Evolutionary conservation across 768 basidiomycete species (phyloP).

Genomic region (Mycena latifolia): DNA sequence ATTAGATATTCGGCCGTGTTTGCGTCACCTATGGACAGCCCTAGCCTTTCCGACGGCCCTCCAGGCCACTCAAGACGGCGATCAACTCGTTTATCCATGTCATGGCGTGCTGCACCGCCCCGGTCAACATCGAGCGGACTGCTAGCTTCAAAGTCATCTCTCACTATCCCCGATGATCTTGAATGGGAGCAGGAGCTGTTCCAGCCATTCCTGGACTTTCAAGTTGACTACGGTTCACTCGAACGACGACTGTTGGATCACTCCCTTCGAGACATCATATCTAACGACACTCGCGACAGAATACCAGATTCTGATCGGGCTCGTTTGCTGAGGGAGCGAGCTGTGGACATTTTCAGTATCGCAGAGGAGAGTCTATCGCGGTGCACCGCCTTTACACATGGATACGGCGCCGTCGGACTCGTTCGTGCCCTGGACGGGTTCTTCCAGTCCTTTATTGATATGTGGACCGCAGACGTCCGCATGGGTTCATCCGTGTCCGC

Average conservation of each 20-base stretch:
- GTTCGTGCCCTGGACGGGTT: slow-evolving; percentile 81
- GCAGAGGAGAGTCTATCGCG: slow-evolving; percentile 86
- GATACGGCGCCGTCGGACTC: slow-evolving; percentile 84
- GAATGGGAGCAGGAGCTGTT: slow-evolving; percentile 95
- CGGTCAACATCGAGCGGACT: slow-evolving; percentile 43
- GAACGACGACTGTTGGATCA: slow-evolving; percentile 81
- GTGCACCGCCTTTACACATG: slow-evolving; percentile 87
- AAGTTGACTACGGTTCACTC: slow-evolving; percentile 83
- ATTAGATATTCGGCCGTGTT: slow-evolving; percentile 55
- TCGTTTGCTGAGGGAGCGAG: slow-evolving; percentile 78
- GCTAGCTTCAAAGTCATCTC: slow-evolving; percentile 38
- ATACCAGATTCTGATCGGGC: slow-evolving; percentile 61
- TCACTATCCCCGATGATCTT: slow-evolving; percentile 50
- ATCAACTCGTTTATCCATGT: slow-evolving; percentile 76
- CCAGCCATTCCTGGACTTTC: slow-evolving; percentile 94
- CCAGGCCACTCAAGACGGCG: slow-evolving; percentile 60
- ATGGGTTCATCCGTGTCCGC: slow-evolving; percentile 49
- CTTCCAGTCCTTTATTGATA: slow-evolving; percentile 77
- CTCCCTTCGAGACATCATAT: slow-evolving; percentile 62
- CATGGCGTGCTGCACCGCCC: slow-evolving; percentile 61
- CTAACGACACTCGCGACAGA: slow-evolving; percentile 56
- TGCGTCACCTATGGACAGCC: slow-evolving; percentile 37
- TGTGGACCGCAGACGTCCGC: slow-evolving; percentile 67
- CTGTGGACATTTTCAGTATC: slow-evolving; percentile 78
- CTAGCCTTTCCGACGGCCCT: slow-evolving; percentile 36